phyloP scores from a whole-genome alignment of 1,284 basidiomycete species.

The Thelephora terrestris region DNA sequence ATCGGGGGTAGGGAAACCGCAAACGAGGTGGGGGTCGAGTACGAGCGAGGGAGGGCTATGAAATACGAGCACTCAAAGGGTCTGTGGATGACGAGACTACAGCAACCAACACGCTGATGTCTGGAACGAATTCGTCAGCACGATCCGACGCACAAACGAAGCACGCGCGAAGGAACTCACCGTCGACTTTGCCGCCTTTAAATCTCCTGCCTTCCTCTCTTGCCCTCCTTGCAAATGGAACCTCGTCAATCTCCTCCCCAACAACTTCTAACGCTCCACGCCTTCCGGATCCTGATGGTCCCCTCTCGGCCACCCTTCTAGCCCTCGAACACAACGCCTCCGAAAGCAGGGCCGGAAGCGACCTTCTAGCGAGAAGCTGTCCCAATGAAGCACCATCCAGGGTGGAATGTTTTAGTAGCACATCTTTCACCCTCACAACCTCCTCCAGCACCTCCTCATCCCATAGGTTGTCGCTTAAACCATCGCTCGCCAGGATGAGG shows the following conservation, averaged over 20 bases:
- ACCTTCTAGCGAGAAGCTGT: slow-evolving; percentile 35
- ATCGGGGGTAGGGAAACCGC: too few relatives aligned
- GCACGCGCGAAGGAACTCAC: slow-evolving; percentile 28
- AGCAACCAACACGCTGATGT: slow-evolving; percentile 46
- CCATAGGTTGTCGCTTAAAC: slow-evolving; percentile 90
- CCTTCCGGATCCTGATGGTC: slow-evolving; percentile 2
- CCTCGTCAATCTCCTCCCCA: slow-evolving; percentile 33
- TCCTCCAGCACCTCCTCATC: slow-evolving; percentile 92
- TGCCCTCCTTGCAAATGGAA: slow-evolving; percentile 61
- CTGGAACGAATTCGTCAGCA: slow-evolving; percentile 22
- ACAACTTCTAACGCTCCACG: too few relatives aligned
- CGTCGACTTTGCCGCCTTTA: slow-evolving; percentile 68
- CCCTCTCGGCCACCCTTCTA: slow-evolving; percentile 43
- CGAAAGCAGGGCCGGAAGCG: slow-evolving; percentile 55
- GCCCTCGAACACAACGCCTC: slow-evolving; percentile 68
- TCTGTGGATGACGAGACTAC: slow-evolving; percentile 20
- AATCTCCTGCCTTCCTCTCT: slow-evolving; percentile 52
- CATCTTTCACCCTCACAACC: slow-evolving; percentile 31
- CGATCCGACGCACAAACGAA: neutral
- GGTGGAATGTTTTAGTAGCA: neutral
- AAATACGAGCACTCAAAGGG: too few relatives aligned
- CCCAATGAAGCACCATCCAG: neutral
- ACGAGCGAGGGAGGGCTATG: too few relatives aligned
- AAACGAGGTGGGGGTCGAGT: too few relatives aligned
- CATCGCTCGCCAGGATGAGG: slow-evolving; percentile 84